phyloP scores from a whole-genome alignment of 257 asterid genomes.

The Primulina huaijiensis region DNA sequence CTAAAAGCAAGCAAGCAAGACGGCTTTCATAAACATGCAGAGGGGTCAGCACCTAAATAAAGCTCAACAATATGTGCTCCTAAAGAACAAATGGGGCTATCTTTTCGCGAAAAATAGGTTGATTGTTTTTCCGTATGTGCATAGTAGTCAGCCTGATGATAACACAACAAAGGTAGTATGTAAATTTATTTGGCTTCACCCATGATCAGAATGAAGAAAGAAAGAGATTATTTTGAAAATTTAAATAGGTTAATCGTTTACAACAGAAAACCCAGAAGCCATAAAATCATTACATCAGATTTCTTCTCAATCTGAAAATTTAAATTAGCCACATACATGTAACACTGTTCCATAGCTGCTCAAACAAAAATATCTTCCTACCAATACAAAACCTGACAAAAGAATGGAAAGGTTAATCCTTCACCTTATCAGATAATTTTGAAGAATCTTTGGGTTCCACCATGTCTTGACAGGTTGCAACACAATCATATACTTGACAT shows the following conservation, averaged over 20 bases:
- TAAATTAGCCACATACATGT: not conserved
- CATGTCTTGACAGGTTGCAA: constrained; percentile 73
- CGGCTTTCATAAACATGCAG: not conserved
- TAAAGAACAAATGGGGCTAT: constrained; percentile 64
- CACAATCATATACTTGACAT: constrained; percentile 83
- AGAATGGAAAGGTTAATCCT: constrained; percentile 8
- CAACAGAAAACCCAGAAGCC: not conserved
- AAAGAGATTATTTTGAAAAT: constrained; percentile 9
- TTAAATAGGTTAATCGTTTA: not conserved
- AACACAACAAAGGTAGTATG: constrained; percentile 14
- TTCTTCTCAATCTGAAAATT: not conserved
- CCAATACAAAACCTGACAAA: constrained; percentile 14
- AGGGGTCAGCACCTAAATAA: not conserved
- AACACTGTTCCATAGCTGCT: not conserved
- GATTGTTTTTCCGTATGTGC: constrained; percentile 87
- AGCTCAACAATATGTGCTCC: not conserved
- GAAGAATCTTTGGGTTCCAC: constrained; percentile 70
- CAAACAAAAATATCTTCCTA: constrained; percentile 1
- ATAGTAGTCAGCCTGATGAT: constrained; percentile 78
- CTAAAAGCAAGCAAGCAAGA: not conserved
- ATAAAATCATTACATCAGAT: no score
- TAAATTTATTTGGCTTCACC: constrained; percentile 5
- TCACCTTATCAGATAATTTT: constrained; percentile 73
- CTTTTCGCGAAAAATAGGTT: constrained; percentile 71
- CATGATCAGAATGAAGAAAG: not conserved